These are phyloP conservation scores for Aspergillus sp. DNA, from an alignment of 2,329 filamentous ascomycete species.

Conservation along the genomic window DNA sequence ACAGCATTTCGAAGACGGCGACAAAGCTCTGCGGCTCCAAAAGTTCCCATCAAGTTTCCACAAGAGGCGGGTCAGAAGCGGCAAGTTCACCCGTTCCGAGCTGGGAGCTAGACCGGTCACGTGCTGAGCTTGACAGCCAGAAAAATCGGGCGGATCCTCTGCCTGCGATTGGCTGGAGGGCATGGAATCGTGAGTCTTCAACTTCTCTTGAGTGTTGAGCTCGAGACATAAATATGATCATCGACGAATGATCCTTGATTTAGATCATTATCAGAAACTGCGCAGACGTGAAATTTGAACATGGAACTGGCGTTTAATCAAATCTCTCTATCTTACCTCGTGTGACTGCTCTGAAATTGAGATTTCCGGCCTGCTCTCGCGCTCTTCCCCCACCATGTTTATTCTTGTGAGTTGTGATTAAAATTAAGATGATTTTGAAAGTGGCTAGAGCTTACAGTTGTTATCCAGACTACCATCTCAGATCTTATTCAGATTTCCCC, in stretches of 20 bases:
- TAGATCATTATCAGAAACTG: constrained; percentile 1
- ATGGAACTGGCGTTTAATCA: constrained; percentile 16
- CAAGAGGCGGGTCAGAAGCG: constrained; percentile 5
- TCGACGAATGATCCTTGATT: neutral
- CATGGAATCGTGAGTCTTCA: constrained; percentile 1
- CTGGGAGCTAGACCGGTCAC: constrained; percentile 13
- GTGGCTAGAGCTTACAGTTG: constrained; percentile 12
- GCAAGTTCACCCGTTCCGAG: constrained; percentile 26
- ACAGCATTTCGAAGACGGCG: constrained; percentile 21
- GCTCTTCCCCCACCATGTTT: constrained; percentile 42
- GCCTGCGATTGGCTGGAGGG: constrained; percentile 21
- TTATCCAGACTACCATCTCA: constrained; percentile 76
- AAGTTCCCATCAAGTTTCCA: constrained; percentile 1
- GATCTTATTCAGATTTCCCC: constrained; percentile 93
- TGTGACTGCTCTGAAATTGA: constrained; percentile 15
- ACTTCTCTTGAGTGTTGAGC: constrained; percentile 3
- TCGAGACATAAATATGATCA: neutral
- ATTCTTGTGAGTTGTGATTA: constrained; percentile 45
- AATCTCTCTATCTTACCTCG: constrained; percentile 3
- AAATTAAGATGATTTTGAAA: neutral
- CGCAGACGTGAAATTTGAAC: constrained; percentile 8
- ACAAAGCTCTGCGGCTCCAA: constrained; percentile 7
- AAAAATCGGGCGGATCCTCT: constrained; percentile 18
- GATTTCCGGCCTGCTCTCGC: neutral
- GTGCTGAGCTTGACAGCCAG: constrained; percentile 8